A percentile compares a stretch with the other conserved stretches of the same genome.
Evolutionary conservation across 139 green algal species (phyloP).

Genomic region (Helicosporidium sp.): DNA sequence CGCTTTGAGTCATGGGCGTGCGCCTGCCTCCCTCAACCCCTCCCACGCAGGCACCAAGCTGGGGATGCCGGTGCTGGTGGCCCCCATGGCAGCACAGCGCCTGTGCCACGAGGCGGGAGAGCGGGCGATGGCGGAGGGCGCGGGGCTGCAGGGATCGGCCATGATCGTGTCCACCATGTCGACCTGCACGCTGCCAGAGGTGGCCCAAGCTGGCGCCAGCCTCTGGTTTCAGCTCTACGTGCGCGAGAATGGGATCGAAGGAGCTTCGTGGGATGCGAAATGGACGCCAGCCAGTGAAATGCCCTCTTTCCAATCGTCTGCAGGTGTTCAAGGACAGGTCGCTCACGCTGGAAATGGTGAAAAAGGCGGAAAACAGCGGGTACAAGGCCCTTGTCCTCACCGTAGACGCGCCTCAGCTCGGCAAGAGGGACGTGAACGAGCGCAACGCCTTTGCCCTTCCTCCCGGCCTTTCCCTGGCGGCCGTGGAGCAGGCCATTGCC

Average conservation of each 20-base stretch:
- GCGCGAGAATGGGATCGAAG: conserved; percentile 1
- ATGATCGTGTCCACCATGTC: conserved; percentile 58
- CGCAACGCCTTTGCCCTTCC: conserved; percentile 40
- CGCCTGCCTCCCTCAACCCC: neutral
- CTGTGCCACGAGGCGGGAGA: conserved; percentile 54
- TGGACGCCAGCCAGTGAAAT: neutral
- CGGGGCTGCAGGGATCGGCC: conserved; percentile 16
- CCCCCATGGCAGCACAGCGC: conserved; percentile 66
- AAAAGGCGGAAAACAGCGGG: conserved; percentile 34
- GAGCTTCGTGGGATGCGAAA: neutral
- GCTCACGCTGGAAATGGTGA: conserved; percentile 37
- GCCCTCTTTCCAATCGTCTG: neutral
- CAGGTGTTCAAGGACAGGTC: conserved; percentile 35
- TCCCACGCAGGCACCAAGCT: neutral
- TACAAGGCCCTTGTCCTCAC: conserved; percentile 69
- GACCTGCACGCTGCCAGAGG: conserved; percentile 28
- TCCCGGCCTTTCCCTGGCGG: conserved; percentile 27
- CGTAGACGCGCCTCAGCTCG: conserved; percentile 60
- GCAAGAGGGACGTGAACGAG: conserved; percentile 47
- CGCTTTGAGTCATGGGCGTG: too few relatives aligned
- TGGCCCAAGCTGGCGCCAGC: conserved; percentile 16
- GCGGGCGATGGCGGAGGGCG: conserved; percentile 28
- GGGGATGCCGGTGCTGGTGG: conserved; percentile 46
- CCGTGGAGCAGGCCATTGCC: conserved; percentile 16
- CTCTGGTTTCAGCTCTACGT: conserved; percentile 64